These are phyloP conservation scores for Salix brachista DNA, from an alignment of 345 rosid species.

Conservation along the genomic window DNA sequence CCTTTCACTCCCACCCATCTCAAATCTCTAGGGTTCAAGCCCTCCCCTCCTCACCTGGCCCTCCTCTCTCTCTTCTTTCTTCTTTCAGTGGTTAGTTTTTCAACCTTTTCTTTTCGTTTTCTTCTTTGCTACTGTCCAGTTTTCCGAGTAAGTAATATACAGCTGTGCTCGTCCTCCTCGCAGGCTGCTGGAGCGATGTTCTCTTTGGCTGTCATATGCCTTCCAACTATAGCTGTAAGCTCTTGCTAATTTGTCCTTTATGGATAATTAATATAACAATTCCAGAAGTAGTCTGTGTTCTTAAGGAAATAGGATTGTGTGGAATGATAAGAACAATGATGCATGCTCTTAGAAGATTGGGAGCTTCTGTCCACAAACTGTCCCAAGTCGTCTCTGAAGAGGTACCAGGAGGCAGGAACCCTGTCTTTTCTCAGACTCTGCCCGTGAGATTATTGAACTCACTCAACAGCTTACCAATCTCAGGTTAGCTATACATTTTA, in stretches of 20 bases:
- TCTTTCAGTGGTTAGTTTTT: conserved; percentile 21
- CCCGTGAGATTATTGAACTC: conserved; percentile 30
- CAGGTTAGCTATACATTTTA: background rate
- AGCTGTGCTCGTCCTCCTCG: background rate
- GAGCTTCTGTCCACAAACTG: conserved; percentile 18
- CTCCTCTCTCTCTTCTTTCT: conserved; percentile 31
- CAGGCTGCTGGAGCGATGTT: conserved; percentile 26
- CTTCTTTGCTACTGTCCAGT: too few species aligned
- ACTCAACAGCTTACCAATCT: conserved; percentile 31
- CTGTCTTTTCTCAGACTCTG: conserved; percentile 35
- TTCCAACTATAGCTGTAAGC: conserved; percentile 33
- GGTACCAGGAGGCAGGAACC: conserved; percentile 38
- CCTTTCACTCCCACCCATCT: background rate
- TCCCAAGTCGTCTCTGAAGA: conserved; percentile 27
- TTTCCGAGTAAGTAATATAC: background rate
- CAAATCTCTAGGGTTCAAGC: conserved; percentile 9
- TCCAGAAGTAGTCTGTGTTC: too few species aligned
- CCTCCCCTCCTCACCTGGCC: conserved; percentile 28
- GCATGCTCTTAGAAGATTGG: conserved; percentile 33
- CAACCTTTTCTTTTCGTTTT: too few species aligned
- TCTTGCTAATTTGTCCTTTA: too few species aligned
- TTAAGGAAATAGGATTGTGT: too few species aligned
- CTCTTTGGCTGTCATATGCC: conserved; percentile 23
- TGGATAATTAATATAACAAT: background rate
- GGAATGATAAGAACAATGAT: background rate